phyloP scores from a whole-genome alignment of 495 filamentous ascomycete genomes.

The Penicillium roqueforti region DNA sequence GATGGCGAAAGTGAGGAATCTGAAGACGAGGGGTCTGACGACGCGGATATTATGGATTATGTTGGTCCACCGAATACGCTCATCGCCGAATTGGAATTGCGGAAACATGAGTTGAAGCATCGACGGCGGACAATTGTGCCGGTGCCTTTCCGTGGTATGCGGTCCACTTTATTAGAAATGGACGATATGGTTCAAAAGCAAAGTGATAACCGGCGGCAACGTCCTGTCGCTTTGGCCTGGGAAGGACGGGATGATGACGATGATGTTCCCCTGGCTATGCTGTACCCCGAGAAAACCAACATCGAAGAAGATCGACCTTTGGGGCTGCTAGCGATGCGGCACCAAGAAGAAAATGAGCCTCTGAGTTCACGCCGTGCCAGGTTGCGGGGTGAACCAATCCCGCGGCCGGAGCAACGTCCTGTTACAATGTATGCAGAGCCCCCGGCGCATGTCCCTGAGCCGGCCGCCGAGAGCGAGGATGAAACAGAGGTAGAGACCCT shows the following conservation, averaged over 20 bases:
- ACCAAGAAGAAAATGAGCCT: constrained; percentile 89
- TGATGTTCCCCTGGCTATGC: constrained; percentile 78
- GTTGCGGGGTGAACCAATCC: constrained; percentile 55
- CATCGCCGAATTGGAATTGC: constrained; percentile 83
- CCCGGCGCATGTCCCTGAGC: constrained; percentile 12
- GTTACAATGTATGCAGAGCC: constrained; percentile 34
- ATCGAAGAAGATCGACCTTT: constrained; percentile 61
- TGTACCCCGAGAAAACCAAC: constrained; percentile 61
- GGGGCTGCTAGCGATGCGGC: constrained; percentile 77
- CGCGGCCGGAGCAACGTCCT: constrained; percentile 31
- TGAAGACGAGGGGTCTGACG: constrained; percentile 29
- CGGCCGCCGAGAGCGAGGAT: constrained; percentile 43
- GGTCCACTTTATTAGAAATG: constrained; percentile 83
- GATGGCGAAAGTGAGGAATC: constrained; percentile 22
- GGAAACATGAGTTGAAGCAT: constrained; percentile 77
- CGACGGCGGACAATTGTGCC: constrained; percentile 65
- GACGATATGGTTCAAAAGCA: constrained; percentile 89
- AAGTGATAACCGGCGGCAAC: constrained; percentile 65
- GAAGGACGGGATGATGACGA: constrained; percentile 70
- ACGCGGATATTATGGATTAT: constrained; percentile 45
- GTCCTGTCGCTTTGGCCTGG: constrained; percentile 84
- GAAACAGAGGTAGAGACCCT: constrained; percentile 82
- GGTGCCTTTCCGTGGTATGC: constrained; percentile 65
- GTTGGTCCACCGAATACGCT: constrained; percentile 80
- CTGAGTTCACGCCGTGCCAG: constrained; percentile 74